These are phyloP conservation scores for Mortierella claussenii DNA, from an alignment of 192 early-diverging fungal genomes.

Conservation along the genomic window DNA sequence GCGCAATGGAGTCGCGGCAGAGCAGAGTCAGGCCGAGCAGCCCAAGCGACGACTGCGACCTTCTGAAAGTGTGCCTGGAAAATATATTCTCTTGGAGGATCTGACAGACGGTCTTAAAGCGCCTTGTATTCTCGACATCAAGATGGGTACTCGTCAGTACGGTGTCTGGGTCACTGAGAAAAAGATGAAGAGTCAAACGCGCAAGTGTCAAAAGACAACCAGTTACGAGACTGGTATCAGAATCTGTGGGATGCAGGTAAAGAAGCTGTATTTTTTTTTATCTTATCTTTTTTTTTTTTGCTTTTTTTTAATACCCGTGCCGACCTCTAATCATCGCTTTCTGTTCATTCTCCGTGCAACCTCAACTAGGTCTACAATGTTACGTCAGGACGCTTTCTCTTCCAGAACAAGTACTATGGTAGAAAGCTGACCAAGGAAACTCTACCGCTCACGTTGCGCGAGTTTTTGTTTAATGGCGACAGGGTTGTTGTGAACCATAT, in stretches of 20 bases:
- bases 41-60: slow-evolving; percentile 46
- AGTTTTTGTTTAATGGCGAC: slow-evolving; percentile 90
- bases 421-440: slow-evolving; percentile 82
- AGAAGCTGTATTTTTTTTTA: not conserved
- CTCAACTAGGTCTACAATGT: slow-evolving; percentile 81
- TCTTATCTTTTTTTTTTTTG: not conserved
- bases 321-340: no score
- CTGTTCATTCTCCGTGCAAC: no score
- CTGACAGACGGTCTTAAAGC: slow-evolving; percentile 88
- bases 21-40: slow-evolving; percentile 21
- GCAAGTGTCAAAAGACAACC: slow-evolving; percentile 93
- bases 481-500: slow-evolving; percentile 80
- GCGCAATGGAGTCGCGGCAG: slow-evolving; percentile 37
- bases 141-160: slow-evolving; percentile 98
- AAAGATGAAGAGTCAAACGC: slow-evolving; percentile 88
- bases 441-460: slow-evolving; percentile 79
- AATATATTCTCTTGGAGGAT: slow-evolving; percentile 96
- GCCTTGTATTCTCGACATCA: slow-evolving; percentile 97
- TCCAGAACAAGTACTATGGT: slow-evolving; percentile 97
- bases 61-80: slow-evolving; percentile 55
- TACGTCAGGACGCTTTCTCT: slow-evolving; percentile 76
- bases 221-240: slow-evolving; percentile 92
- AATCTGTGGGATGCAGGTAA: slow-evolving; percentile 98
- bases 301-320: not conserved
- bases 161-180: slow-evolving; percentile 86